Base-by-base conservation (phyloP, 2,329 filamentous ascomycete genomes). In the Microsporum audouinii region DNA sequence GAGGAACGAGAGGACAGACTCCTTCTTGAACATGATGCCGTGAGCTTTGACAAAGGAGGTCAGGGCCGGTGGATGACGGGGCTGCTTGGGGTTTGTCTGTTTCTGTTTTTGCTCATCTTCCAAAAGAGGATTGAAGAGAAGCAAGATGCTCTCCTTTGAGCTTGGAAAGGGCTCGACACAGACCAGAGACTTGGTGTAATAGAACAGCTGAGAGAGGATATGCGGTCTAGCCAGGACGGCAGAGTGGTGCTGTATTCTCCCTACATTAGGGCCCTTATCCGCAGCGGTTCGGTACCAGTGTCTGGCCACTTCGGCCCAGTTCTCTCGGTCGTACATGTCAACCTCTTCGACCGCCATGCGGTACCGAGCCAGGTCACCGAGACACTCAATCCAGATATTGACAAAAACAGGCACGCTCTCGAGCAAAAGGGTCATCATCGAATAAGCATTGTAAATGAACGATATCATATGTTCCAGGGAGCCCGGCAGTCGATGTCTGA, bases 351-450 rank as follows among this genome's bases (percentile, higher is more conserved):
- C 91, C 0, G 91, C 90, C 91, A 96, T 96, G 0, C 87, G 80
- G 67, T 95, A 96, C 23, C 91, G 79, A 0, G 87, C 88, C 0
- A 97, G 74, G 69, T 97, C 91, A 0, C 92, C 92, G 0, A 97
- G 76, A 59, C 91, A 96, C 66, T 96, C 92, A 6, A 95, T 89
- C 92, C 92, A 97, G 0, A 89, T 96, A 61, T 94, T 88, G 59
- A 88, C 83, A 65, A 95, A 96, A 0, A 82, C 80, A 0, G 88
- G 85, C 0, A 96, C 89, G 0, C 89, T 95, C 68, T 97, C 92
- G 62, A 91, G 88, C 0, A 96, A 74, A 0, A 96, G 73, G 0
- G 89, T 87, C 82, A 96, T 89, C 84, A 95, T 95, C 1, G 87
- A 88, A 65, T 96, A 97, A 0, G 91, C 87, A 14, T 92, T 74